Evolutionary conservation across 164 flowering plant species (phyloP), one percentile per base, ranked within the genome.

Genomic region (Vitis riparia): DNA sequence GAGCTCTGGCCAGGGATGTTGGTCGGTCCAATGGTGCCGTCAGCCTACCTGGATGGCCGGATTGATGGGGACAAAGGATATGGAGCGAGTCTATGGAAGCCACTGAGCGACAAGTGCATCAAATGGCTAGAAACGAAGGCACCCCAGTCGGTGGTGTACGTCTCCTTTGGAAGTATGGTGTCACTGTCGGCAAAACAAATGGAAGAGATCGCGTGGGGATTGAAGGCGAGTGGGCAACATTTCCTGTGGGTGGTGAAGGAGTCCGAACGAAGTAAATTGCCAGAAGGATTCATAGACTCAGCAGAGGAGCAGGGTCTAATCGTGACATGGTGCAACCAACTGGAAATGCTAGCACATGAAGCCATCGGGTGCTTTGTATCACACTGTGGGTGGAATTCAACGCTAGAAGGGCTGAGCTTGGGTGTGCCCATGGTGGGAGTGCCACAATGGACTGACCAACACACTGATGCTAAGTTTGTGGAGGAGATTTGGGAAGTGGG

Each of bases 21-120:
- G 58, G 79, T 86, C 2, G 87, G 89, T 7, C 89, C 89, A 3
- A 84, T 79, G 84, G 81, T 86, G 5, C 89, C 89, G 47, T 86
- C 87, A 12, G 70, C 81, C 9, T 82, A 86, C 70, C 51, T 86
- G 64, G 87, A 84, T 48, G 77, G 73, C 0, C 70, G 77, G 48
- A 86, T 86, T 15, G 68, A 80, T 19, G 86, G 65, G 0, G 89
- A 85, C 72, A 74, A 59, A 27, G 82, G 79, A 1, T 84, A 86
- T 44, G 89, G 87, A 14, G 76, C 79, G 23, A 80, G 80, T 63
- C 74, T 86, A 27, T 86, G 82, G 86, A 76, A 78, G 68, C 84
- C 86, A 12, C 68, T 72, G 0, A 61, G 81, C 15, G 73, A 81
- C 11, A 71, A 79, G 8, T 77, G 79, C 74, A 29, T 63, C 9